A percentile compares a stretch with the other conserved stretches of the same genome.
Evolutionary conservation across 1,284 basidiomycete genomes (phyloP).

Genomic region (Ceratobasidium sp.): DNA sequence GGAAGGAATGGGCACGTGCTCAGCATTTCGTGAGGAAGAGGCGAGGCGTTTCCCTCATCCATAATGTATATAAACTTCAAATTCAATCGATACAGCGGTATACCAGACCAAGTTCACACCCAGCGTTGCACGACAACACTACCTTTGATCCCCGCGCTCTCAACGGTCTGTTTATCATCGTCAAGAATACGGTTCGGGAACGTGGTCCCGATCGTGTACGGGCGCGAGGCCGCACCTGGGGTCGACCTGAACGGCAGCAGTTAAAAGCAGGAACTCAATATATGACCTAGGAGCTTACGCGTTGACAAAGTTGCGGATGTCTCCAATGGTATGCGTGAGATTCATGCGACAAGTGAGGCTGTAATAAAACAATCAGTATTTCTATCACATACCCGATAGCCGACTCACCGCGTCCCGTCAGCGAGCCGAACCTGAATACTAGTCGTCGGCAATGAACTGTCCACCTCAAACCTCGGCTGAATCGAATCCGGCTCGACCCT

Average conservation of each 20-base stretch:
- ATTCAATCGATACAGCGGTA: neutral
- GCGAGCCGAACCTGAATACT: constrained; percentile 91
- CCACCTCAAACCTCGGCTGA: constrained; percentile 79
- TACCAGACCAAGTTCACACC: constrained; percentile 56
- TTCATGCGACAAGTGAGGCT: constrained; percentile 92
- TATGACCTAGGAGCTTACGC: constrained; percentile 68
- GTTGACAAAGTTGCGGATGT: constrained; percentile 88
- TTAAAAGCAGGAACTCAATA: constrained; percentile 22
- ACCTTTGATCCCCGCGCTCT: constrained; percentile 78
- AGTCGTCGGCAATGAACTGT: constrained; percentile 83
- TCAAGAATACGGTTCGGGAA: constrained; percentile 85
- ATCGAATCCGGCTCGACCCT: constrained; percentile 57
- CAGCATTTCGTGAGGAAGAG: no score
- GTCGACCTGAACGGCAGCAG: constrained; percentile 65
- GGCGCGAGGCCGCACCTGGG: constrained; percentile 70
- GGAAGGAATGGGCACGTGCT: no score
- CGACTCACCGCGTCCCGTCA: constrained; percentile 83
- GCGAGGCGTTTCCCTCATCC: no score
- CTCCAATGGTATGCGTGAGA: constrained; percentile 87
- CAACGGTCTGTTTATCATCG: constrained; percentile 74
- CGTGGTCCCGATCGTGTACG: constrained; percentile 80
- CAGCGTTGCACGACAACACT: constrained; percentile 90
- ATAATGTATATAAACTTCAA: neutral
- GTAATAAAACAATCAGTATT: constrained; percentile 23
- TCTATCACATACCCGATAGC: constrained; percentile 31